Conservation (phyloP, 371 early-diverging fungal genomes). For the Mortierella sp. region DNA sequence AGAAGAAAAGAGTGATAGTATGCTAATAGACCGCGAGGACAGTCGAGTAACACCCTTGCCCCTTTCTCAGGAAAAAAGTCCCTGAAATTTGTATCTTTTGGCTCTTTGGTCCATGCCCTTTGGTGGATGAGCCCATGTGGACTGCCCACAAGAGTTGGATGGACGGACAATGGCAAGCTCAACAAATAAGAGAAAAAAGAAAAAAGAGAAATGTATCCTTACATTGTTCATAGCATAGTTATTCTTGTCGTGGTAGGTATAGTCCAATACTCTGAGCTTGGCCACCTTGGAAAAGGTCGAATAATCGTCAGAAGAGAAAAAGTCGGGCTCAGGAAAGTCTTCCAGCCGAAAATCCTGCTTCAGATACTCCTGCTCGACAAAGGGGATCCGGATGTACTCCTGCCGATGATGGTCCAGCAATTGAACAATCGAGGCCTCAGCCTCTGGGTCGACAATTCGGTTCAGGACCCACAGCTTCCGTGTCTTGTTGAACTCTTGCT, state of each 20-base stretch:
- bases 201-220: slow-evolving; percentile 30
- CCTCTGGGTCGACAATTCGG: slow-evolving; percentile 70
- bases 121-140: too few relatives aligned
- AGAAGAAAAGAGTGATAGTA: not conserved
- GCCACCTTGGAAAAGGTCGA: slow-evolving; percentile 68
- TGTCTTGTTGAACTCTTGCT: slow-evolving; percentile 68
- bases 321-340: slow-evolving; percentile 74
- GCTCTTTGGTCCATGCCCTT: too few relatives aligned
- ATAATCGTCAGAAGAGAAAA: slow-evolving; percentile 72
- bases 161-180: too few relatives aligned
- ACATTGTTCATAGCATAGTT: slow-evolving; percentile 81
- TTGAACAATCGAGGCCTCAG: slow-evolving; percentile 66
- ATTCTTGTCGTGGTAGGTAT: slow-evolving; percentile 77
- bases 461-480: slow-evolving; percentile 75
- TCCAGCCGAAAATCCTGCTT: slow-evolving; percentile 71
- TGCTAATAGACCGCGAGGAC: too few relatives aligned
- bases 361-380: slow-evolving; percentile 65
- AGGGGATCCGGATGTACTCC: slow-evolving; percentile 71
- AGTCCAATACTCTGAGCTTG: slow-evolving; percentile 70
- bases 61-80: too few relatives aligned
- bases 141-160: too few relatives aligned
- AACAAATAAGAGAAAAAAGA: not conserved
- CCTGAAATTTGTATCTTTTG: too few relatives aligned
- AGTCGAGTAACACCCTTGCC: too few relatives aligned
- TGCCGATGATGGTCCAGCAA: slow-evolving; percentile 64